Evolutionary conservation across 352 stramenopile species (phyloP), one percentile per base, ranked within the genome.

Genomic region (Pythium insidiosum): DNA sequence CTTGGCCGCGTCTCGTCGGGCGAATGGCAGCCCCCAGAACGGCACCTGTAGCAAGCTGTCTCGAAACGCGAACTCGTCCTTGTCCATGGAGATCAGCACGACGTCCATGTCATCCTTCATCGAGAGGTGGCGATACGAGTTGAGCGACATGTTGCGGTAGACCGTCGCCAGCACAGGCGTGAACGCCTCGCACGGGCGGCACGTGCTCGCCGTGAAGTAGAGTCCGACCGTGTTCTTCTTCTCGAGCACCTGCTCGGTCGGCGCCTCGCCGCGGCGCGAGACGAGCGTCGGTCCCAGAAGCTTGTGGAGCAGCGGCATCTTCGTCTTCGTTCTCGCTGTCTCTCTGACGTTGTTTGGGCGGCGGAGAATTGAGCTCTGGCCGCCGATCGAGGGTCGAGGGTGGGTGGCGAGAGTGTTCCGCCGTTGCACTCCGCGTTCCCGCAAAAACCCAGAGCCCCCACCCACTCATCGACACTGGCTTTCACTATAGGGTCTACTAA

Each of bases 151-250:
- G 59, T 80, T 81, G 31, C 63, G 61, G 41, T 86, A 66, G 13
- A 75, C 67, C 0, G 69, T 80, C 24, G 70, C 73, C 42, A 86
- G 53, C 36, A 80, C 56, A 20, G 71, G 73, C 37, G 73, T 83
- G 56, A 86, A 86, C 22, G 57, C 61, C 51, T 75, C 66, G 38
- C 73, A 86, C 13, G 70, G 68, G 23, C 56, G 57, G 46, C 70
- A 84, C 12, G 57, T 71, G 53, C 68, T 83, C 36, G 66, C 66
- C 9, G 70, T 81, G 54, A 86, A 86, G 62, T 81, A 86, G 23
- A 86, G 46, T 0, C 70, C 70, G 38, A 86, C 56, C 28, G 74
- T 61, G 16, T 50, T 67, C 53, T 84, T 84, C 45, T 58, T 36
- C 25, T 63, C 68, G 34, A 84, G 64, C 46, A 63, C 72, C 26